Conservation (phyloP, 2,329 filamentous ascomycete species). For the Sporothrix luriei region DNA sequence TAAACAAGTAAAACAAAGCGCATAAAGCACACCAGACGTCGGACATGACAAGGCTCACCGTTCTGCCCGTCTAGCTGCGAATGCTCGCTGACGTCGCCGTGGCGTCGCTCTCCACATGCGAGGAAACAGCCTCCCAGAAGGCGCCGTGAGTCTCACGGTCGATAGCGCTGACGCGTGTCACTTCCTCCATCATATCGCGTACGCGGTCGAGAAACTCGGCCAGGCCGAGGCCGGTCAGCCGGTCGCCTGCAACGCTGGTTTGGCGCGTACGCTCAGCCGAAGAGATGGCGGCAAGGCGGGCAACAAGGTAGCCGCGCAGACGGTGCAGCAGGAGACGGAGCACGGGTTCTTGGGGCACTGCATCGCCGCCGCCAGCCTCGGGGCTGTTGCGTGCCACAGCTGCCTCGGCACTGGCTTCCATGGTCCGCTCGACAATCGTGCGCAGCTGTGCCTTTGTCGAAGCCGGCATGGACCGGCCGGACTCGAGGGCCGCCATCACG, state of each 20-base stretch:
- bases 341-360: slow-evolving; percentile 58
- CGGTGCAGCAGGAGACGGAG: slow-evolving; percentile 69
- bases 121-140: slow-evolving; percentile 69
- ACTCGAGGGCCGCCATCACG: slow-evolving; percentile 64
- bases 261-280: slow-evolving; percentile 71
- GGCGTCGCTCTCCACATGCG: not conserved
- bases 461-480: slow-evolving; percentile 65
- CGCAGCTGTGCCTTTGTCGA: slow-evolving; percentile 62
- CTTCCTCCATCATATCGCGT: slow-evolving; percentile 67
- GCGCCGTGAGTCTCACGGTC: slow-evolving; percentile 68
- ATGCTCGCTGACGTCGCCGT: not conserved
- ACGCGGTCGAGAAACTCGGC: slow-evolving; percentile 73
- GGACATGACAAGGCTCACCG: not conserved
- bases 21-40: not conserved
- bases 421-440: slow-evolving; percentile 60
- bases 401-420: slow-evolving; percentile 55
- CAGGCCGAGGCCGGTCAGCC: slow-evolving; percentile 67
- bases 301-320: slow-evolving; percentile 66
- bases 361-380: slow-evolving; percentile 35
- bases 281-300: slow-evolving; percentile 65
- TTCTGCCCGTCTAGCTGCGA: not conserved
- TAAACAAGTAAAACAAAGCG: not conserved
- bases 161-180: slow-evolving; percentile 65
- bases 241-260: slow-evolving; percentile 69
- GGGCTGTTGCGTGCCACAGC: slow-evolving; percentile 38